Evolutionary conservation across 164 flowering plant species (phyloP).

Genomic region (Brasenia schreberi): DNA sequence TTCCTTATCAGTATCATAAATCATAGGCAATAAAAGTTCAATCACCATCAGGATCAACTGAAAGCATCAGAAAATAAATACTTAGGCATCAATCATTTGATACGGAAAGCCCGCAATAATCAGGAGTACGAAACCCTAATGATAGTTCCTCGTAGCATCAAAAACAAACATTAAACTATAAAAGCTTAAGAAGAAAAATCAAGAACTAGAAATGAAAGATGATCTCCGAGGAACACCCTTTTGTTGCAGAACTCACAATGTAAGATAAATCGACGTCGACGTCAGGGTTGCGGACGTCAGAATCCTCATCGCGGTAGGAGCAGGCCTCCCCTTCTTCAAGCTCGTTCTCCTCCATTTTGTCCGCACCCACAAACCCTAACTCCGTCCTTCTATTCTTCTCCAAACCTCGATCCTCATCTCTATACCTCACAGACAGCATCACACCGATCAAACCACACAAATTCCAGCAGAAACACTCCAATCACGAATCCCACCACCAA

Average conservation of each 20-base stretch:
- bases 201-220: neutral
- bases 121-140: no score
- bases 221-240: no score
- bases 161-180: no score
- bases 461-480: neutral
- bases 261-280: constrained; percentile 34
- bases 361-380: constrained; percentile 40
- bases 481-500: neutral
- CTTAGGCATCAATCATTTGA: neutral
- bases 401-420: constrained; percentile 26
- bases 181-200: neutral
- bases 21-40: neutral
- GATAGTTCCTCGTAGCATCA: no score
- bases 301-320: constrained; percentile 33
- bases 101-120: no score
- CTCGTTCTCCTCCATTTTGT: constrained; percentile 71
- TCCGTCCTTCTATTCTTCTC: constrained; percentile 24
- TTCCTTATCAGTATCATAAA: neutral
- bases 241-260: constrained; percentile 37
- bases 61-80: neutral
- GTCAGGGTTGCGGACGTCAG: constrained; percentile 38
- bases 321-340: constrained; percentile 97
- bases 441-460: constrained; percentile 4
- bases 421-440: constrained; percentile 62
- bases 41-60: neutral